Base-by-base conservation (phyloP, 257 asterid genomes). In the Solanum peruvianum region DNA sequence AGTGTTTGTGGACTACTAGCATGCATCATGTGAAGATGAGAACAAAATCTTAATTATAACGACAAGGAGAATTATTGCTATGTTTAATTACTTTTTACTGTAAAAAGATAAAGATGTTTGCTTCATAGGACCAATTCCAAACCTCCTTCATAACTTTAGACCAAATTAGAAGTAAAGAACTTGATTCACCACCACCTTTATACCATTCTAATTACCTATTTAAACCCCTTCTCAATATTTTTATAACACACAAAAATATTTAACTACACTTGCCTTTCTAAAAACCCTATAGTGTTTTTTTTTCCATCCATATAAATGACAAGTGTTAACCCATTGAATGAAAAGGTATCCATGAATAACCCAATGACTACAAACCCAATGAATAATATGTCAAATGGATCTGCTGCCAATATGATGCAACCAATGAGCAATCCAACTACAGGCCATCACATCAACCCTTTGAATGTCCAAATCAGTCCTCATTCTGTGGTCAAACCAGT, bases 141-240 rank as follows among this genome's bases (percentile, higher is more conserved):
- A 91, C 91, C 90, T 84, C 88, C 76, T 33, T 27, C 42, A 49
- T 11, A 69, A 89, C 91, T 86, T 78, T 91, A 92, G 76, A 87
- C 93, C 90, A 77, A 83, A 89, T 62, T 58, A 31, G 88, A 95
- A 95, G 98, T 93, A 95, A 95, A 89, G 97, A 29, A 90, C 91
- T 86, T 62, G 93, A 91, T 95, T 90, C 96, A 88, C 39, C 58
- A 47, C 56, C 81, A 47, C 87, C 92, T 92, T 94, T 92, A 92
- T 85, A 89, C 94, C 89, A 82, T 84, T 84, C 37, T 11, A 85
- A 25, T n/a, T 64, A 86, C 85, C 93, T 93, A 92, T 94, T 91
- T 89, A 93, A 89, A 27, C 58, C 86, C 89, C 88, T 62, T 6
- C 20, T 27, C 27, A 52, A 16, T 16, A 16, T 52, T 16, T 16